A percentile compares a stretch with the other conserved stretches of the same genome.
Evolutionary conservation across 2,329 filamentous ascomycete genomes (phyloP).

Genomic region (Biscogniauxia mediterranea): DNA sequence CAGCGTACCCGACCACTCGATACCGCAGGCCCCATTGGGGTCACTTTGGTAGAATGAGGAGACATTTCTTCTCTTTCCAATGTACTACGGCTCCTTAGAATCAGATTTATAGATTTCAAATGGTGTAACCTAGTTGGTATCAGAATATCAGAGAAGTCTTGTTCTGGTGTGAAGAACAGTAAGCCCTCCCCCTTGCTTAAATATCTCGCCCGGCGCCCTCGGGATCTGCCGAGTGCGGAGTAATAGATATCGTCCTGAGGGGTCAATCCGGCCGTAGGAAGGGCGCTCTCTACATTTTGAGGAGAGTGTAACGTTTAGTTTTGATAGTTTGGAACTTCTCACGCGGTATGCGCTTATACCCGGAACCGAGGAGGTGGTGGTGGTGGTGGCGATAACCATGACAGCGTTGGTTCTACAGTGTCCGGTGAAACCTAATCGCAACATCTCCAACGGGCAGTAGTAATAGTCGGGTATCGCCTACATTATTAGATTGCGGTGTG

Average conservation of each 20-base stretch:
- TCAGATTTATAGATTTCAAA: neutral
- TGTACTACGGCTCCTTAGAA: too few species aligned
- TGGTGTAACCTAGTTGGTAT: neutral
- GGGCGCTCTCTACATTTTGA: neutral
- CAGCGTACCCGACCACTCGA: neutral
- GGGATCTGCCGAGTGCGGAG: neutral
- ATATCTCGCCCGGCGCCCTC: neutral
- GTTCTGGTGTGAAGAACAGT: neutral
- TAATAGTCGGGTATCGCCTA: too few species aligned
- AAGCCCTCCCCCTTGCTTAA: neutral
- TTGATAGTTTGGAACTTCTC: neutral
- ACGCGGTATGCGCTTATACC: too few species aligned
- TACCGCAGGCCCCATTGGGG: neutral
- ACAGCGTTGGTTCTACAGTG: too few species aligned
- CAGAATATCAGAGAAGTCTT: neutral
- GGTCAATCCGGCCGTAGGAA: neutral
- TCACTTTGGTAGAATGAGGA: neutral
- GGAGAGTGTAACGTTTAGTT: neutral
- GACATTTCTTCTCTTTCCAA: neutral
- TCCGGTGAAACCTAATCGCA: too few species aligned
- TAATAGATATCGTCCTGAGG: neutral
- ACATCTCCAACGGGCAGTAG: too few species aligned
- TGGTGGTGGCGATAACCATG: too few species aligned
- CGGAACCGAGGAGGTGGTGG: too few species aligned
- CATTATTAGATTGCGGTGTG: too few species aligned